Conservation (phyloP, 139 green algal species). For the Haematococcus sp. region DNA sequence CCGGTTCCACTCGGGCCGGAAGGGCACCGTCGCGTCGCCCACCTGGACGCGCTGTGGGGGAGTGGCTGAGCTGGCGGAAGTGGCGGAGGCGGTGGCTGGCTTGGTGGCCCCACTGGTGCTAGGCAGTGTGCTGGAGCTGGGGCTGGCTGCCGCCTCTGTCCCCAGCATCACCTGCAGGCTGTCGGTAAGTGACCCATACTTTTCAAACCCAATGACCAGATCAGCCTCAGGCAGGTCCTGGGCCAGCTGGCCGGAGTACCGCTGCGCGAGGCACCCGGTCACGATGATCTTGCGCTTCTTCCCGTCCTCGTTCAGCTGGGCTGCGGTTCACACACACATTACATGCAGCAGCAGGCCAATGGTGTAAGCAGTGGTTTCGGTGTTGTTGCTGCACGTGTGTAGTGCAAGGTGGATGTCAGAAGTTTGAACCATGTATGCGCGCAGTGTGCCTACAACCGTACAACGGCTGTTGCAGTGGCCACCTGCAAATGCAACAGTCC, state of each 20-base stretch:
- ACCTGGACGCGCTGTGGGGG: constrained; percentile 45
- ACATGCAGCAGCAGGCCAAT: no score
- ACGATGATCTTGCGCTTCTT: constrained; percentile 67
- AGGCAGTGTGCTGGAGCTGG: no score
- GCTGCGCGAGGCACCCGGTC: constrained; percentile 88
- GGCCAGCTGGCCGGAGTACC: constrained; percentile 75
- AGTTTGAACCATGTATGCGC: no score
- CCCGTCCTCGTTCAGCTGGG: constrained; percentile 64
- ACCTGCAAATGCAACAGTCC: no score
- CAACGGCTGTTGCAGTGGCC: no score
- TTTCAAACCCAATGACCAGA: constrained; percentile 49
- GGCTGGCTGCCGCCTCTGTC: background rate
- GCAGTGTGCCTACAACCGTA: no score
- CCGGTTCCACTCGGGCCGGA: constrained; percentile 74
- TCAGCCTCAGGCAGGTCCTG: constrained; percentile 82
- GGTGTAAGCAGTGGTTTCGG: no score
- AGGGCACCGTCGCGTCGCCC: constrained; percentile 76
- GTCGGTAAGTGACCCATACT: constrained; percentile 59
- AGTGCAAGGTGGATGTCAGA: no score
- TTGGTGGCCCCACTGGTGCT: no score
- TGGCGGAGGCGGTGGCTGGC: no score
- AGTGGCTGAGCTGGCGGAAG: background rate
- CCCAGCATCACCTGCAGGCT: constrained; percentile 49
- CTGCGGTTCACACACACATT: constrained; percentile 34
- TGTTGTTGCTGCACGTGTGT: no score